phyloP scores from a whole-genome alignment of 164 flowering plant genomes.

The Akebia trifoliata region DNA sequence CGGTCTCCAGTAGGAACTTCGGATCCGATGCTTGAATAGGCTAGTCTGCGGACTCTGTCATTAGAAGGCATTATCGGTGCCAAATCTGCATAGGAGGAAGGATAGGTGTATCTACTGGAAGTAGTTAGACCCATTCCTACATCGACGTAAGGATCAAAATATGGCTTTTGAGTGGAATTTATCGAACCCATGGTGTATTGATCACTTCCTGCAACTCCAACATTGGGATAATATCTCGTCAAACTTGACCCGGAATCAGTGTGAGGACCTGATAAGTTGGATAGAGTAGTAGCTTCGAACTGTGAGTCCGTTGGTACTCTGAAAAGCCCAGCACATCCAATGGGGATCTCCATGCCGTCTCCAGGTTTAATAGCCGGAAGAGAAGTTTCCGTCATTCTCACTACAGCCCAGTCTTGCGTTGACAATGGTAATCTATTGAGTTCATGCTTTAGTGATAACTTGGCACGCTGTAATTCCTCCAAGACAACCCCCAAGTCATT shows the following conservation, averaged over 20 bases:
- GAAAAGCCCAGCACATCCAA: conserved; percentile 21
- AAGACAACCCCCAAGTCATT: conserved; percentile 33
- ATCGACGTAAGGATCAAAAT: conserved; percentile 13
- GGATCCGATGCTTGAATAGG: conserved; percentile 4
- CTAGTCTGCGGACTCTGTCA: conserved; percentile 2
- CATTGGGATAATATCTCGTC: conserved; percentile 9
- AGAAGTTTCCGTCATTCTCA: conserved; percentile 21
- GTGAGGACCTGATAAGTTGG: conserved; percentile 2
- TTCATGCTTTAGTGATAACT: conserved; percentile 44
- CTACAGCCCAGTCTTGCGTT: conserved; percentile 13
- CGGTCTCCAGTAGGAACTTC: conserved; percentile 2
- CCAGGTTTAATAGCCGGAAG: conserved; percentile 6
- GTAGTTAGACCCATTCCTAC: conserved; percentile 4
- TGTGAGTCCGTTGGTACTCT: conserved; percentile 22
- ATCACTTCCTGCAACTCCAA: conserved; percentile 4
- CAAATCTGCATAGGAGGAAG: conserved; percentile 5
- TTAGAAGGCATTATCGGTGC: conserved; percentile 10
- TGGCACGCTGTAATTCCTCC: conserved; percentile 68
- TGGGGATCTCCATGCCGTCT: conserved; percentile 15
- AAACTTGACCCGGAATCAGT: conserved; percentile 11
- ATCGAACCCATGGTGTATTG: conserved; percentile 13
- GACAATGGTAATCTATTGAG: conserved; percentile 23
- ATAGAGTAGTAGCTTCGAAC: neutral
- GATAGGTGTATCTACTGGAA: conserved; percentile 6
- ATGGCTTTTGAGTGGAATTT: conserved; percentile 14